Evolutionary conservation across 768 basidiomycete genomes (phyloP), one percentile per base, ranked within the genome.

Genomic region (Russula sp.): DNA sequence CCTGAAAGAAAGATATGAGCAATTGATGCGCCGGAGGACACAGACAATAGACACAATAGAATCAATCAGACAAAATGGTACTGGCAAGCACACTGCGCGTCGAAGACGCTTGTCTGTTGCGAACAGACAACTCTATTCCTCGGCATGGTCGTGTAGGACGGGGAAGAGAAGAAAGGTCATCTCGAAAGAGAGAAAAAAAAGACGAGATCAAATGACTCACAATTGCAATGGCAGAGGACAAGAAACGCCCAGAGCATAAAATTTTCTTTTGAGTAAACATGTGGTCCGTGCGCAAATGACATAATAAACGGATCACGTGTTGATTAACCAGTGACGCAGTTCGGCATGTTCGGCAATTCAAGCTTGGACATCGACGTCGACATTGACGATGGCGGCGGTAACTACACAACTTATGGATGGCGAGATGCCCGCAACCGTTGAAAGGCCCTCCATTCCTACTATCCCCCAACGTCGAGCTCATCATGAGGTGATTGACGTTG

Each of bases 141-240:
- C 88, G 84, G 79, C 89, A 90, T 86, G 83, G 89, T 90, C 89
- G 88, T 87, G 73, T 90, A 90, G 77, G 88, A 87, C 88, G 88
- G 88, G 88, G 88, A 90, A 90, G 88, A 90, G 89, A 90, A 90
- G 83, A 80, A 80, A 80, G 83, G 34, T 87, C 88, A 89, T 89
- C 86, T 56, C 44, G 53, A 30, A 55, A 59, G 20, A 30, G 32
- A 30, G n/a, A 30, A 10, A 24, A 65, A 30, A 66, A 63, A 32
- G 59, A 22, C 22, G 3, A 28, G 16, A 28, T n/a, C 1, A n/a
- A 48, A 20, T 38, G 36, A 58, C 61, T 57, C n/a, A 49, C 32
- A 10, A 38, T 30, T 30, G 9, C 1, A n/a, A n/a, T 36, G 18
- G 10, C 38, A 57, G 38, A 56, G 6, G 20, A 9, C 32, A 53